A percentile compares a stretch with the other conserved stretches of the same genome.
Conservation (phyloP, 345 rosid species). For the Nasturtium officinale region DNA sequence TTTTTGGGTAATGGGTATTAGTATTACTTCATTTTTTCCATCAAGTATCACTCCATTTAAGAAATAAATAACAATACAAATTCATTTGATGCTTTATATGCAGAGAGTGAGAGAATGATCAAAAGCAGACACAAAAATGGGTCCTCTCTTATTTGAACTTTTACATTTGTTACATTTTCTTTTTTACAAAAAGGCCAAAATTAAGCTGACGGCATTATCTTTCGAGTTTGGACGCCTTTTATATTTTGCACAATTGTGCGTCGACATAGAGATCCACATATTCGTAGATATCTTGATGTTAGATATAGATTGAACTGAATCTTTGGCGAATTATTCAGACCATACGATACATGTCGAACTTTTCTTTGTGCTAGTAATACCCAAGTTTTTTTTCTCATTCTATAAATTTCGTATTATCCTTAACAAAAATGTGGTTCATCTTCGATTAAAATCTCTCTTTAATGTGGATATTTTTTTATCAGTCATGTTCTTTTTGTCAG, state of each 20-base stretch:
- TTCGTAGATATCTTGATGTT: slow-evolving; percentile 8
- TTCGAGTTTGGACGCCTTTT: slow-evolving; percentile 5
- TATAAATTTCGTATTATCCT: too few relatives aligned
- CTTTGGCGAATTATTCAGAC: not conserved
- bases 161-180: slow-evolving; percentile 3
- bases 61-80: not conserved
- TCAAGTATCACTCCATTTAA: not conserved
- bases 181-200: slow-evolving; percentile 5
- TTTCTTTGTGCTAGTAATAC: not conserved
- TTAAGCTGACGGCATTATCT: slow-evolving; percentile 23
- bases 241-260: not conserved
- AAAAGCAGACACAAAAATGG: slow-evolving; percentile 18
- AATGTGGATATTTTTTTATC: not conserved
- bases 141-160: slow-evolving; percentile 21
- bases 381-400: too few relatives aligned
- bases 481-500: slow-evolving; percentile 4
- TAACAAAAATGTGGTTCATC: not conserved
- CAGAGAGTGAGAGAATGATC: slow-evolving; percentile 11
- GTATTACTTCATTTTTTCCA: too few relatives aligned
- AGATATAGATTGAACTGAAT: not conserved
- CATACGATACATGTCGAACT: slow-evolving; percentile 24
- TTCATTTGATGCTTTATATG: slow-evolving; percentile 21
- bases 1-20: slow-evolving; percentile 14
- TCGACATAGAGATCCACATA: slow-evolving; percentile 15
- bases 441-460: not conserved